These are phyloP conservation scores for Plasmopara muralis DNA, from an alignment of 352 stramenopile species.

Conservation along the genomic window DNA sequence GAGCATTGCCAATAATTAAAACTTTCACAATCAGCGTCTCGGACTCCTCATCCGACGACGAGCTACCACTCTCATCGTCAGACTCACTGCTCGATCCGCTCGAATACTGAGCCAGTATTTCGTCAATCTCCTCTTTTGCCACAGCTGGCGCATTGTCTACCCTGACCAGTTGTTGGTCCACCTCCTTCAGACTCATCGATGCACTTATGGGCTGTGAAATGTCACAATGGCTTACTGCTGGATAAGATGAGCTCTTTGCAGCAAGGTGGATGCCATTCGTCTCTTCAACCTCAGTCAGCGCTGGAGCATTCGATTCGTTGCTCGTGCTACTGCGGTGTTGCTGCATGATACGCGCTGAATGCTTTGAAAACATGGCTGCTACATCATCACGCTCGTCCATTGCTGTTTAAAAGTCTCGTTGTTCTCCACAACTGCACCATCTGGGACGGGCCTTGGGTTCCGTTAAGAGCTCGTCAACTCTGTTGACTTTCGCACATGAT, in stretches of 20 bases:
- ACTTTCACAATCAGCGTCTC: slow-evolving; percentile 79
- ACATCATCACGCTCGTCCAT: slow-evolving; percentile 29
- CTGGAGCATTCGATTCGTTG: slow-evolving; percentile 11
- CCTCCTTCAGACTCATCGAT: slow-evolving; percentile 37
- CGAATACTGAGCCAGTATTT: slow-evolving; percentile 51
- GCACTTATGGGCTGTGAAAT: slow-evolving; percentile 5
- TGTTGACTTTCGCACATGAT: not conserved
- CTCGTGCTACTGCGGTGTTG: slow-evolving; percentile 26
- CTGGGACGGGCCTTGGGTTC: slow-evolving; percentile 8
- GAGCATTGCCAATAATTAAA: slow-evolving; percentile 81
- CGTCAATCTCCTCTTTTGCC: slow-evolving; percentile 55
- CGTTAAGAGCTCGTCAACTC: slow-evolving; percentile 1
- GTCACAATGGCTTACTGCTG: slow-evolving; percentile 1
- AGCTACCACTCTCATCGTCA: not conserved
- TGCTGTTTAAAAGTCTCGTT: not conserved
- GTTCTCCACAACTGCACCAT: slow-evolving; percentile 7
- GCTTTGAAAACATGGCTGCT: slow-evolving; percentile 35
- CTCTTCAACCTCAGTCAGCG: slow-evolving; percentile 19
- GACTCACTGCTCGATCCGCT: slow-evolving; percentile 13
- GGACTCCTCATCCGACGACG: slow-evolving; percentile 4
- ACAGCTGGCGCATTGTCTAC: slow-evolving; percentile 36
- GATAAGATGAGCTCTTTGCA: slow-evolving; percentile 5
- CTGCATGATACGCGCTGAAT: slow-evolving; percentile 24
- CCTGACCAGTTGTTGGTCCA: slow-evolving; percentile 39
- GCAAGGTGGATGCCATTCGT: slow-evolving; percentile 12